phyloP scores from a whole-genome alignment of 2,329 filamentous ascomycete genomes.

The Monilinia fructicola region DNA sequence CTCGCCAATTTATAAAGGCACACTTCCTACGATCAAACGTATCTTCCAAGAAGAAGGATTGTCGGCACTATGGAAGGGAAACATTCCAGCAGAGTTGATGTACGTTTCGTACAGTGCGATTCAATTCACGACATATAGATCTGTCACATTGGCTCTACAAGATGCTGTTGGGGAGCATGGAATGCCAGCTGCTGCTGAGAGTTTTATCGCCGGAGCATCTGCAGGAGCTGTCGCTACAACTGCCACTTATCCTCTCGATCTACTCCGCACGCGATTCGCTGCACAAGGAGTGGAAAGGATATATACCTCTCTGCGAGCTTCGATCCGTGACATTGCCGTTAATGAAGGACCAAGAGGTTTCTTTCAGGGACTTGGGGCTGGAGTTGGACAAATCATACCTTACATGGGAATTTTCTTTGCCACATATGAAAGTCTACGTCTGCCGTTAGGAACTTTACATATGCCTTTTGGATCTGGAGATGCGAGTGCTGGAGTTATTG shows the following conservation, averaged over 20 bases:
- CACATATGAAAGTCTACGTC: slow-evolving; percentile 74
- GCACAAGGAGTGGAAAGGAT: slow-evolving; percentile 80
- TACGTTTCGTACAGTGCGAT: slow-evolving; percentile 88
- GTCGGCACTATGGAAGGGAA: slow-evolving; percentile 93
- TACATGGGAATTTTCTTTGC: slow-evolving; percentile 98
- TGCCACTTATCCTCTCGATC: slow-evolving; percentile 86
- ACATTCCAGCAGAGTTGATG: slow-evolving; percentile 90
- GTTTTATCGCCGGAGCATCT: slow-evolving; percentile 78
- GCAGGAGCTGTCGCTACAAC: slow-evolving; percentile 82
- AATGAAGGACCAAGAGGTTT: slow-evolving; percentile 79
- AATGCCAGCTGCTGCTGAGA: slow-evolving; percentile 68
- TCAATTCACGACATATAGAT: slow-evolving; percentile 88
- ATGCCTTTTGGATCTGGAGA: slow-evolving; percentile 76
- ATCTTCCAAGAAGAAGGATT: slow-evolving; percentile 82
- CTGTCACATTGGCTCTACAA: slow-evolving; percentile 64
- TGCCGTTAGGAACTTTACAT: slow-evolving; percentile 54
- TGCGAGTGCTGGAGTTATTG: slow-evolving; percentile 76
- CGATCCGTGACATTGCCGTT: slow-evolving; percentile 68
- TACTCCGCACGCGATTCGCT: slow-evolving; percentile 93
- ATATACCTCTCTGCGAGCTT: slow-evolving; percentile 70
- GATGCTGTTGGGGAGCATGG: slow-evolving; percentile 40
- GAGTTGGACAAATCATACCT: slow-evolving; percentile 82
- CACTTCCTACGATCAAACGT: slow-evolving; percentile 69
- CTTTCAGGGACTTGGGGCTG: slow-evolving; percentile 82
- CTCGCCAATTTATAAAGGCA: slow-evolving; percentile 68